These are phyloP conservation scores for Kregervanrija delftensis DNA, from an alignment of 805 yeast genomes.

Conservation along the genomic window DNA sequence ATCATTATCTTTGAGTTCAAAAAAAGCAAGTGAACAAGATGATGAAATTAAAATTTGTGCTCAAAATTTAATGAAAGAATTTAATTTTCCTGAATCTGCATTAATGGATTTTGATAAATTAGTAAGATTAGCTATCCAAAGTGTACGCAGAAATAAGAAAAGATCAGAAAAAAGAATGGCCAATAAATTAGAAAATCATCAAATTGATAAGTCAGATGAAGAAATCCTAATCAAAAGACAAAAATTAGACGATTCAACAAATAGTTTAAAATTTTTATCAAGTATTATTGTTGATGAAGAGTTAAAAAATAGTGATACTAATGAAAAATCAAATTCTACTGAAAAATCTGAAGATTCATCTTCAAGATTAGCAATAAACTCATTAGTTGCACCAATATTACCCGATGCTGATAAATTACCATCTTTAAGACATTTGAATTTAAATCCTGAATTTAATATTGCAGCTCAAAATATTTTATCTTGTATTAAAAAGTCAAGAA, in stretches of 20 bases:
- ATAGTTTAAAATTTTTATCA: slow-evolving; percentile 18
- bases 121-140: slow-evolving; percentile 90
- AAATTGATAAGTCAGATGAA: not conserved
- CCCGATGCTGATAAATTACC: slow-evolving; percentile 19
- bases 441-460: slow-evolving; percentile 20
- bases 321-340: slow-evolving; percentile 9
- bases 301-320: slow-evolving; percentile 8
- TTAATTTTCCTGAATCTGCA: slow-evolving; percentile 53
- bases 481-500: slow-evolving; percentile 53
- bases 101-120: slow-evolving; percentile 77
- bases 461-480: slow-evolving; percentile 28
- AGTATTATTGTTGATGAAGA: slow-evolving; percentile 21
- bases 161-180: slow-evolving; percentile 42
- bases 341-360: slow-evolving; percentile 18
- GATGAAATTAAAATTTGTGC: slow-evolving; percentile 75
- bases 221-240: slow-evolving; percentile 1
- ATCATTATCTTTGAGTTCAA: slow-evolving; percentile 46
- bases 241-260: slow-evolving; percentile 11
- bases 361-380: slow-evolving; percentile 41
- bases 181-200: slow-evolving; percentile 12
- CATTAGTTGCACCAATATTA: slow-evolving; percentile 36
- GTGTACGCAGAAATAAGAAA: slow-evolving; percentile 82
- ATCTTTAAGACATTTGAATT: slow-evolving; percentile 19
- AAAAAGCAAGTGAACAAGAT: slow-evolving; percentile 92
- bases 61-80: slow-evolving; percentile 66